Conservation (phyloP, 371 early-diverging fungal genomes). For the Chytridium lagenaria region DNA sequence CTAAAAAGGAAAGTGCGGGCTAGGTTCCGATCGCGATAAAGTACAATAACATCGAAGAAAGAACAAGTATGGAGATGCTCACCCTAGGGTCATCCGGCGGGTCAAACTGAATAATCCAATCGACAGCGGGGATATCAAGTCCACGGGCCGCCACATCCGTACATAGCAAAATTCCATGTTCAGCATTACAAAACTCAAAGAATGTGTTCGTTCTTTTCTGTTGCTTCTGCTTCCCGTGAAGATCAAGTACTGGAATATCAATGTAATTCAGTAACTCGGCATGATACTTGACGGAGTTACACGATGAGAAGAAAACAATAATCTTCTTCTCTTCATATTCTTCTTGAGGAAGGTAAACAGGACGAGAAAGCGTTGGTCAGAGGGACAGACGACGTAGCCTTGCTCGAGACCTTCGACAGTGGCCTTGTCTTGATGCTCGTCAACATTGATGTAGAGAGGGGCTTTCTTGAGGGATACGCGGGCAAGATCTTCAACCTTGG, state of each 20-base stretch:
- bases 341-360: constrained; percentile 93
- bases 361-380: constrained; percentile 89
- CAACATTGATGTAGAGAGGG: constrained; percentile 96
- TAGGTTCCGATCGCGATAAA: too few species aligned
- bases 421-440: constrained; percentile 86
- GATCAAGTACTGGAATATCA: constrained; percentile 93
- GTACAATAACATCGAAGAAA: constrained; percentile 10
- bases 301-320: constrained; percentile 96
- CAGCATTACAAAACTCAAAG: constrained; percentile 94
- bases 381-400: constrained; percentile 92
- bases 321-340: constrained; percentile 92
- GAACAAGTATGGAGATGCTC: constrained; percentile 5
- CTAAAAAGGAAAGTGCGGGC: too few species aligned
- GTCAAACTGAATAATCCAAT: constrained; percentile 99
- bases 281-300: constrained; percentile 95
- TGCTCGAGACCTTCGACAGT: constrained; percentile 96
- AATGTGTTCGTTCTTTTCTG: constrained; percentile 95
- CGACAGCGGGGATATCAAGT: constrained; percentile 96
- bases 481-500: constrained; percentile 96
- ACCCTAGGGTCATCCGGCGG: constrained; percentile 93
- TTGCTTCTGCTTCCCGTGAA: constrained; percentile 95
- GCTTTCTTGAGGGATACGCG: constrained; percentile 89
- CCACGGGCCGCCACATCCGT: constrained; percentile 99
- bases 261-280: constrained; percentile 95
- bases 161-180: constrained; percentile 88